These are phyloP conservation scores for Venturia carpophila DNA, from an alignment of 2,329 filamentous ascomycete species.

Conservation along the genomic window DNA sequence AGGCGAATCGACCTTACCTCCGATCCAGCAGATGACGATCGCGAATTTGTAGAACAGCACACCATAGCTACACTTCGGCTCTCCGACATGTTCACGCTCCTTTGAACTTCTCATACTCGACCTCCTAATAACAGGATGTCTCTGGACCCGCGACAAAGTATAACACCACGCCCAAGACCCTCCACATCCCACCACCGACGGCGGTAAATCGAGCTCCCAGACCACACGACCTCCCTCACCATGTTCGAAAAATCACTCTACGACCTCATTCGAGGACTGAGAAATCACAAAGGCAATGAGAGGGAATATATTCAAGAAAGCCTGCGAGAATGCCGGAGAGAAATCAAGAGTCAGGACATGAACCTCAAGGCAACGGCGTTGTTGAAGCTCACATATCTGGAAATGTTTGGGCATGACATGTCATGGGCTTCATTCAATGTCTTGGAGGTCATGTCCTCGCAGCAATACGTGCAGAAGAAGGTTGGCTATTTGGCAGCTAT, in stretches of 20 bases:
- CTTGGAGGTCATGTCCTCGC: slow-evolving; percentile 95
- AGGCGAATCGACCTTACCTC: not conserved
- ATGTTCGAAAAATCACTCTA: slow-evolving; percentile 99
- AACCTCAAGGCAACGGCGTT: slow-evolving; percentile 94
- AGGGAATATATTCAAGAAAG: slow-evolving; percentile 90
- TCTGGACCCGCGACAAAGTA: not conserved
- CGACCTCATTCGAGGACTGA: slow-evolving; percentile 93
- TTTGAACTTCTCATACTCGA: not conserved
- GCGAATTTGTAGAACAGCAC: slow-evolving; percentile 2
- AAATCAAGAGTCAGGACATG: slow-evolving; percentile 91
- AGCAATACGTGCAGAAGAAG: slow-evolving; percentile 90
- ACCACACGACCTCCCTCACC: not conserved
- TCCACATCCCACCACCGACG: slow-evolving; percentile 7
- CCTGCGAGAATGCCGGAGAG: slow-evolving; percentile 88
- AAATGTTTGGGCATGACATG: slow-evolving; percentile 99
- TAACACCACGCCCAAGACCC: not conserved
- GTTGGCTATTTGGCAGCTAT: slow-evolving; percentile 92
- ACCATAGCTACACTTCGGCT: not conserved
- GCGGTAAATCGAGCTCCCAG: slow-evolving; percentile 6
- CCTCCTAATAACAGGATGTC: slow-evolving; percentile 1
- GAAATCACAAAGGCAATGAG: slow-evolving; percentile 92
- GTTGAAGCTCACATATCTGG: slow-evolving; percentile 91
- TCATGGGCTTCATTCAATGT: slow-evolving; percentile 99
- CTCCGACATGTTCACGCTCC: not conserved
- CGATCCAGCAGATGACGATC: not conserved